A percentile compares a stretch with the other conserved stretches of the same genome.
phyloP scores from a whole-genome alignment of 306 rosid genomes.

The Cotoneaster glaucophyllus region DNA sequence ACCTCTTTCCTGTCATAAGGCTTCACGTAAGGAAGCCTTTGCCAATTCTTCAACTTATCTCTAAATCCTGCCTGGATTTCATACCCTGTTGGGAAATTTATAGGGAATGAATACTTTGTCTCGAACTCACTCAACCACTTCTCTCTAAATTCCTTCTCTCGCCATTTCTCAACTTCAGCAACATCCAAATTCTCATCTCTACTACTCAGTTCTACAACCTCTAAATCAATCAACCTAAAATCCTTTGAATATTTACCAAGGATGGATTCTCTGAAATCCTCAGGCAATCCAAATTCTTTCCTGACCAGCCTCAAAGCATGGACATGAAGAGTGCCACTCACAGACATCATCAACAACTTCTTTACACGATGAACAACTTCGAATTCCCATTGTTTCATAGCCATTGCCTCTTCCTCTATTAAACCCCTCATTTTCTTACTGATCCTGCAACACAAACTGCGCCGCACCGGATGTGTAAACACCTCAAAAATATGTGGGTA shows the following conservation, averaged over 20 bases:
- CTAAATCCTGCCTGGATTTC: conserved; percentile 50
- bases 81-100: conserved; percentile 62
- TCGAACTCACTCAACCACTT: conserved; percentile 85
- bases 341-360: conserved; percentile 59
- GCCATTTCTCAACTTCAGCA: conserved; percentile 57
- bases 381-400: conserved; percentile 31
- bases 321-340: conserved; percentile 40
- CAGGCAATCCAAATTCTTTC: conserved; percentile 68
- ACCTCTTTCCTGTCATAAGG: conserved; percentile 58
- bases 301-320: conserved; percentile 67
- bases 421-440: conserved; percentile 32
- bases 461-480: conserved; percentile 44
- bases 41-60: conserved; percentile 71
- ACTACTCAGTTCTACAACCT: conserved; percentile 50
- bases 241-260: conserved; percentile 36
- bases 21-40: conserved; percentile 65
- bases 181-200: conserved; percentile 32
- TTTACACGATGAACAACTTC: conserved; percentile 53
- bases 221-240: conserved; percentile 49
- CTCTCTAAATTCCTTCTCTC: conserved; percentile 63
- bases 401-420: conserved; percentile 36
- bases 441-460: conserved; percentile 57
- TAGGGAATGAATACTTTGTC: conserved; percentile 60
- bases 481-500: conserved; percentile 63
- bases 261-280: conserved; percentile 66